Evolutionary conservation across 352 stramenopile genomes (phyloP).

Genomic region (Globisporangium takayamanum): DNA sequence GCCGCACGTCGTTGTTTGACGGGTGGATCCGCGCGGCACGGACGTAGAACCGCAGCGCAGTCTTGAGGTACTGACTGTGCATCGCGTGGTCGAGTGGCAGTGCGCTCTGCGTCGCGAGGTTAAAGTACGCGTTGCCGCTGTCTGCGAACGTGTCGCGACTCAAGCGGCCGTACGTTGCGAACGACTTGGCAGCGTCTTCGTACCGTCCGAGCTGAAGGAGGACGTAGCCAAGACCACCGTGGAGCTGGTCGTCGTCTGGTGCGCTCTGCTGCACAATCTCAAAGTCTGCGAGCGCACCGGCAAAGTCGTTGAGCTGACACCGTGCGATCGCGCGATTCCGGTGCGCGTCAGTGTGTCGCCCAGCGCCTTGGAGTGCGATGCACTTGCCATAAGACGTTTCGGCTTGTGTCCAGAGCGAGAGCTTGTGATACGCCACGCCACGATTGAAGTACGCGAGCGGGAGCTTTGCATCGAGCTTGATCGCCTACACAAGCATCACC

Average conservation of each 20-base stretch:
- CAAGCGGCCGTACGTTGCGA: conserved; percentile 51
- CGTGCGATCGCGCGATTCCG: conserved; percentile 61
- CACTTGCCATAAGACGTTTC: conserved; percentile 53
- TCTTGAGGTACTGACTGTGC: conserved; percentile 34
- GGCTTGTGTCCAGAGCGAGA: conserved; percentile 58
- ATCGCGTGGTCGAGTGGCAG: conserved; percentile 30
- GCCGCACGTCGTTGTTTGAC: conserved; percentile 45
- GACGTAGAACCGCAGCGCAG: conserved; percentile 63
- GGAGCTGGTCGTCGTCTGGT: conserved; percentile 64
- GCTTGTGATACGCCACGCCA: conserved; percentile 61
- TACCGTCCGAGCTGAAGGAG: conserved; percentile 66
- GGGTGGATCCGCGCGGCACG: conserved; percentile 52
- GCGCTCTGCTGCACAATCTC: conserved; percentile 55
- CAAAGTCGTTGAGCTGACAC: conserved; percentile 46
- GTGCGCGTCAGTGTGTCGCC: conserved; percentile 43
- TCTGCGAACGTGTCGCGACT: conserved; percentile 63
- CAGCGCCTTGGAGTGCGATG: conserved; percentile 33
- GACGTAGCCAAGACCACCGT: conserved; percentile 58
- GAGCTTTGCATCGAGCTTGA: conserved; percentile 33
- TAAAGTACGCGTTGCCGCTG: conserved; percentile 76
- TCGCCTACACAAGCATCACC: conserved; percentile 13
- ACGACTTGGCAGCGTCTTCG: conserved; percentile 52
- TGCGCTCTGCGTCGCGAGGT: conserved; percentile 35
- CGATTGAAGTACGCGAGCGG: conserved; percentile 55
- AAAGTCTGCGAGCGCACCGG: conserved; percentile 58